Percentiles rank a stretch among this genome's conserved stretches.
phyloP scores from a whole-genome alignment of 371 early-diverging fungal genomes.

The Mortierella sp. region DNA sequence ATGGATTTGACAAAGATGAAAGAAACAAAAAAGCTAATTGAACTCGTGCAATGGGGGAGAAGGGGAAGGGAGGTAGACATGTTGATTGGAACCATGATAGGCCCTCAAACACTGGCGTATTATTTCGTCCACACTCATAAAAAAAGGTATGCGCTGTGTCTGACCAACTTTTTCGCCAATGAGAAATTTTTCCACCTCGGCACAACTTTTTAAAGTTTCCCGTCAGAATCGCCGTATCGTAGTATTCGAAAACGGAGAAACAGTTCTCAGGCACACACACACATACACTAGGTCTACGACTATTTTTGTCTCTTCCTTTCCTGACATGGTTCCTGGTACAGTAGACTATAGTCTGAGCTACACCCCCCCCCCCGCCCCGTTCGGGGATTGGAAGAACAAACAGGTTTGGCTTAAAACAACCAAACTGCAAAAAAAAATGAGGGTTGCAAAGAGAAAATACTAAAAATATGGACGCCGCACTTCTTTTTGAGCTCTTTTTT shows the following conservation, averaged over 20 bases:
- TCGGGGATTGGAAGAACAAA: neutral
- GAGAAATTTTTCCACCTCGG: slow-evolving; percentile 6
- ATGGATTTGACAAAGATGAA: too few species aligned
- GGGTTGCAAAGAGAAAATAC: neutral
- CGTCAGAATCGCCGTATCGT: neutral
- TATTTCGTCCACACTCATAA: too few species aligned
- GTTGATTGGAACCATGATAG: too few species aligned
- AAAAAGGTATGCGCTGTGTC: neutral
- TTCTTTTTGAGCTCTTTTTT: neutral
- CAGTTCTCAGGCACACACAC: neutral
- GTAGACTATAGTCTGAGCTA: neutral
- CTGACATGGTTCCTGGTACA: neutral
- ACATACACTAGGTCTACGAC: neutral
- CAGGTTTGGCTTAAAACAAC: neutral
- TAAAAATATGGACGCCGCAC: neutral
- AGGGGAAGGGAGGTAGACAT: too few species aligned
- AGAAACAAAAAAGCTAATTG: too few species aligned
- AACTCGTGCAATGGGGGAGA: too few species aligned
- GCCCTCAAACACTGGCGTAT: too few species aligned
- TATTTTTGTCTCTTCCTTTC: neutral
- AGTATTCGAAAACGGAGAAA: neutral
- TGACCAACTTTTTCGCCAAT: neutral
- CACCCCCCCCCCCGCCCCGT: neutral
- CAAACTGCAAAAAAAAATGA: neutral
- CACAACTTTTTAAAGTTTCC: neutral